These are phyloP conservation scores for Tricholoma matsutake DNA, from an alignment of 768 basidiomycete genomes.

Conservation along the genomic window DNA sequence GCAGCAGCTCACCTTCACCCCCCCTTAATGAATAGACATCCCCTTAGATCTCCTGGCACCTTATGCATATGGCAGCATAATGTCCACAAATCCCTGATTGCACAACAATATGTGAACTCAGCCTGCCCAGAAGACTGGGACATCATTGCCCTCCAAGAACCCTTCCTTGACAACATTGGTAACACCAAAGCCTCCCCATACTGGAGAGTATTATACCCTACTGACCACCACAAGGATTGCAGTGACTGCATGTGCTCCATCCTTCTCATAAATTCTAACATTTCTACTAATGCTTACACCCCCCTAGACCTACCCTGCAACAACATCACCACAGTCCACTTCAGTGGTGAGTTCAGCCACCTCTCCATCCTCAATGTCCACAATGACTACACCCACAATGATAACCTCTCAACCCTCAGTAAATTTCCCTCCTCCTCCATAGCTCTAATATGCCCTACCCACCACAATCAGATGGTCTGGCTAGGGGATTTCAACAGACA, in stretches of 20 bases:
- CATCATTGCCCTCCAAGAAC: slow-evolving; percentile 30
- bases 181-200: slow-evolving; percentile 11
- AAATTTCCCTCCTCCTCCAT: too few species aligned
- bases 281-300: neutral
- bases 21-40: too few species aligned
- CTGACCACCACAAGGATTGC: neutral
- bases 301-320: too few species aligned
- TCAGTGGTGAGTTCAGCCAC: too few species aligned
- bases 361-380: too few species aligned
- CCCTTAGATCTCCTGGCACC: neutral
- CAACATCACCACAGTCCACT: too few species aligned
- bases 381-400: too few species aligned
- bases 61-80: slow-evolving; percentile 29
- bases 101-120: slow-evolving; percentile 16
- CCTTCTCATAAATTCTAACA: slow-evolving; percentile 8
- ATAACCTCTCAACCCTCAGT: too few species aligned
- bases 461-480: too few species aligned
- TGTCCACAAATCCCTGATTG: slow-evolving; percentile 20
- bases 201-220: slow-evolving; percentile 6
- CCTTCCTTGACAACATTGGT: slow-evolving; percentile 17
- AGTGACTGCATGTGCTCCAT: neutral
- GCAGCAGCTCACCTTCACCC: neutral
- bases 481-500: too few species aligned
- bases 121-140: slow-evolving; percentile 17
- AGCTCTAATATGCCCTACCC: too few species aligned